Evolutionary conservation across 352 stramenopile genomes (phyloP), one percentile per base, ranked within the genome.

Genomic region (Vaucheria bursata): DNA sequence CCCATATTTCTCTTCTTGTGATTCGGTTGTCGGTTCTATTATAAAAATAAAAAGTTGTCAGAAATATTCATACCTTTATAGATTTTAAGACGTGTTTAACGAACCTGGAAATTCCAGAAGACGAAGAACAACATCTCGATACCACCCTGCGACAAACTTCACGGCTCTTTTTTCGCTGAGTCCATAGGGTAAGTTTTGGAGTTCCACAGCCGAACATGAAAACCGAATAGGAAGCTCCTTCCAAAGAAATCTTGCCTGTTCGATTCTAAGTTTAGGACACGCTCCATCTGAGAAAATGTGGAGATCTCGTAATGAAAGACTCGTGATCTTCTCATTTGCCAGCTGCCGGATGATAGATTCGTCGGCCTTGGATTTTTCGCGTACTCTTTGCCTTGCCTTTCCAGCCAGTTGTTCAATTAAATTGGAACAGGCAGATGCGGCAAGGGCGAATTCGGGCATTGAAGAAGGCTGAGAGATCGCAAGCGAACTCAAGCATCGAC

Each of bases 191-290:
- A 83, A 49, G 67, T 83, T 75, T 29, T 66, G 53, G 1, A 83
- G 78, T 67, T 83, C 78, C 53, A 81, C 65, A 25, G 68, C 72
- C 67, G 71, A 77, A 64, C 79, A 66, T 31, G 78, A 71, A 79
- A 83, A 81, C 34, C 78, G 78, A 38, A 83, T 83, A 2, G 78
- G 78, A 59, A 83, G 53, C 71, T 83, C 78, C 12, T 66, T 68
- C 36, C 79, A 73, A 71, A 83, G 73, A 39, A 83, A 83, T 33
- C 29, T 25, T 8, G 78, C 78, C 40, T 83, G 78, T 45, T 69
- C n/a, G 25, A 80, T 65, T 29, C 78, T 59, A 12, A 77, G 49
- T 5, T 45, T 33, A 32, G 29, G 37, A 73, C n/a, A 68, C n/a
- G 65, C 71, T 0, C 36, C 59, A 65, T 78, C 68, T 49, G 64